Evolutionary conservation across 75 land plant genomes (phyloP).

Genomic region (Picea glauca): DNA sequence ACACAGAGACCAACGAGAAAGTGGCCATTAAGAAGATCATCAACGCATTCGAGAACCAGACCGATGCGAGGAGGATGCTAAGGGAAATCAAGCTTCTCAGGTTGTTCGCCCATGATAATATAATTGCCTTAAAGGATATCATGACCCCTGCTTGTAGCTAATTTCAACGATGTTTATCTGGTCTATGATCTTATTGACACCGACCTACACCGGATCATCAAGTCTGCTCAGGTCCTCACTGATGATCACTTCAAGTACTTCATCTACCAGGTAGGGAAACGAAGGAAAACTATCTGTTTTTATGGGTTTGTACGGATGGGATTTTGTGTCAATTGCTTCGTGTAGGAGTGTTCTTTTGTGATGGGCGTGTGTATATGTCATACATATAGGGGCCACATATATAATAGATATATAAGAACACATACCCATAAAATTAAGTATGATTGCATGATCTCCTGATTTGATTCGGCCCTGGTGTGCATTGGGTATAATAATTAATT

Average conservation of each 20-base stretch:
- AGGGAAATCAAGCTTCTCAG: conserved; percentile 67
- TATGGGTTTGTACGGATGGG: too few species aligned
- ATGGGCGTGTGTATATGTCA: too few species aligned
- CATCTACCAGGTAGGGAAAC: conserved; percentile 67
- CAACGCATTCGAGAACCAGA: conserved; percentile 66
- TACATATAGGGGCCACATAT: too few species aligned
- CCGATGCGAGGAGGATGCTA: conserved; percentile 71
- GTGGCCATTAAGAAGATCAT: conserved; percentile 78
- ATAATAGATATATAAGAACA: too few species aligned
- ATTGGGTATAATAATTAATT: too few species aligned
- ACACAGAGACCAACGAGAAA: conserved; percentile 58
- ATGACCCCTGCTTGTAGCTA: conserved; percentile 56
- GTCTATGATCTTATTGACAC: conserved; percentile 72
- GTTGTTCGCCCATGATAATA: conserved; percentile 63
- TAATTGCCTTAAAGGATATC: conserved; percentile 71
- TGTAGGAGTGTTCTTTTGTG: too few species aligned
- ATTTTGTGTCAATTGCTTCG: too few species aligned
- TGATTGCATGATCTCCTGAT: too few species aligned
- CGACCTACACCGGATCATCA: conserved; percentile 54
- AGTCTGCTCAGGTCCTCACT: conserved; percentile 61
- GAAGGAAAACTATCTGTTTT: too few species aligned
- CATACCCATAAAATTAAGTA: too few species aligned
- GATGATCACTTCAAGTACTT: conserved; percentile 73
- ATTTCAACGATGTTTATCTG: conserved; percentile 47
- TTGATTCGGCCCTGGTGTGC: too few species aligned